Evolutionary conservation across 73 alveolate genomes (phyloP).

Genomic region (Blepharisma stoltei): DNA sequence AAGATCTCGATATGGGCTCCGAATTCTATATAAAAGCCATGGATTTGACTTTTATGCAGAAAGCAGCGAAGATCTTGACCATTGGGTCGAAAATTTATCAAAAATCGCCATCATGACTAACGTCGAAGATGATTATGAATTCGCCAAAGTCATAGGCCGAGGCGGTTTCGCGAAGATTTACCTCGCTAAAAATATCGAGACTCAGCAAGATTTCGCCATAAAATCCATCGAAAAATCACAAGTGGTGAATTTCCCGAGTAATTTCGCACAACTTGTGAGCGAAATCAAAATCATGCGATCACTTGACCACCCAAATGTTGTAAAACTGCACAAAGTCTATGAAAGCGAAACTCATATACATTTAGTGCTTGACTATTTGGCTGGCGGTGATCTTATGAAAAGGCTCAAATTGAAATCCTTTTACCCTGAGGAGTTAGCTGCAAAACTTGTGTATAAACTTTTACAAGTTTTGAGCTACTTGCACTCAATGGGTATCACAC

Average conservation of each 20-base stretch:
- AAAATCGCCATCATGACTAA: not conserved
- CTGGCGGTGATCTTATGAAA: constrained; percentile 59
- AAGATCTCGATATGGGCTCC: not conserved
- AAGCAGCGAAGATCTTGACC: constrained; percentile 19
- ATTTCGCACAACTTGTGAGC: constrained; percentile 30
- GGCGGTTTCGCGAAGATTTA: constrained; percentile 36
- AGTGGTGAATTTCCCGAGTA: constrained; percentile 31
- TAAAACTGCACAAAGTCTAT: constrained; percentile 46
- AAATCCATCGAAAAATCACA: constrained; percentile 34
- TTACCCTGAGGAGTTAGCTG: constrained; percentile 51
- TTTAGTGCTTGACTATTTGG: constrained; percentile 53
- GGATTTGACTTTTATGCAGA: not conserved
- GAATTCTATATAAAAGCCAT: not conserved
- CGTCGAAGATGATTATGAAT: not conserved
- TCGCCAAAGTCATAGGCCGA: not conserved
- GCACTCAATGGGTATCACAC: constrained; percentile 32
- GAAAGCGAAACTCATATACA: constrained; percentile 53
- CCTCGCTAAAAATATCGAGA: constrained; percentile 28
- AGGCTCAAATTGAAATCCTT: constrained; percentile 34
- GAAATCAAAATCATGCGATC: constrained; percentile 44
- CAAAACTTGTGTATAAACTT: constrained; percentile 31
- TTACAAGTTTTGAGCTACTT: constrained; percentile 40
- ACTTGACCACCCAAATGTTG: constrained; percentile 33
- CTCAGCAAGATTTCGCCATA: constrained; percentile 36
- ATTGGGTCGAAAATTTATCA: constrained; percentile 1